These are phyloP conservation scores for Tricholoma sp. DNA, from an alignment of 768 basidiomycete genomes.

Conservation along the genomic window DNA sequence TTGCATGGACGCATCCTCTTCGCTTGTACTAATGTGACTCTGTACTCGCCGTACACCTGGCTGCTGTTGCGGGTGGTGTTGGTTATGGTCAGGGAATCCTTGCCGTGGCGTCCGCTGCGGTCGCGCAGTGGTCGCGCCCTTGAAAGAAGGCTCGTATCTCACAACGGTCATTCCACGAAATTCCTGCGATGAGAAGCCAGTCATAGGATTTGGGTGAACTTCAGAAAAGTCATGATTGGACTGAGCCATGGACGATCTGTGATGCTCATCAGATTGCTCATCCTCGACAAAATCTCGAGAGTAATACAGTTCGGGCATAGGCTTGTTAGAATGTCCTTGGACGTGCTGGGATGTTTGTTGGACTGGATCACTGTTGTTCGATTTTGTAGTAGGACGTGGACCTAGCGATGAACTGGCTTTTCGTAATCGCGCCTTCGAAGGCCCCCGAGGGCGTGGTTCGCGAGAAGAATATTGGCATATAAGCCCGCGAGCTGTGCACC, in stretches of 20 bases:
- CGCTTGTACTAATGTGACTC: conserved; percentile 19
- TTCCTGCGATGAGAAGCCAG: conserved; percentile 4
- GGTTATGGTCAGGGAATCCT: conserved; percentile 2
- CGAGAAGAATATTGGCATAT: conserved; percentile 44
- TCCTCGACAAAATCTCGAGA: conserved; percentile 5
- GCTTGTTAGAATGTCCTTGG: neutral
- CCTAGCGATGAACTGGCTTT: conserved; percentile 22
- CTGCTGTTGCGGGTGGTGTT: conserved; percentile 8
- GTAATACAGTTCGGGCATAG: conserved; percentile 2
- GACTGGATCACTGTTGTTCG: neutral
- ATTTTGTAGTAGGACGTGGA: conserved; percentile 10
- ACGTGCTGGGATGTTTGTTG: conserved; percentile 7
- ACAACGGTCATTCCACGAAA: neutral
- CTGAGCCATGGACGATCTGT: conserved; percentile 14
- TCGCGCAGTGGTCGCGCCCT: neutral
- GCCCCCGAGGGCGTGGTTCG: conserved; percentile 30
- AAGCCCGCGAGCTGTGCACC: conserved; percentile 45
- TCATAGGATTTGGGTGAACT: neutral
- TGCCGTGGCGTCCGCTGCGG: conserved; percentile 1
- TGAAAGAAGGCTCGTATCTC: neutral
- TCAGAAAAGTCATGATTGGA: conserved; percentile 5
- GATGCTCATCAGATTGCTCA: conserved; percentile 4
- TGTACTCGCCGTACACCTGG: conserved; percentile 20
- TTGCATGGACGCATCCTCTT: conserved; percentile 1
- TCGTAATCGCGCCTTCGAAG: conserved; percentile 25